phyloP scores from a whole-genome alignment of 139 green algal species.

The Haematococcus lacustris region DNA sequence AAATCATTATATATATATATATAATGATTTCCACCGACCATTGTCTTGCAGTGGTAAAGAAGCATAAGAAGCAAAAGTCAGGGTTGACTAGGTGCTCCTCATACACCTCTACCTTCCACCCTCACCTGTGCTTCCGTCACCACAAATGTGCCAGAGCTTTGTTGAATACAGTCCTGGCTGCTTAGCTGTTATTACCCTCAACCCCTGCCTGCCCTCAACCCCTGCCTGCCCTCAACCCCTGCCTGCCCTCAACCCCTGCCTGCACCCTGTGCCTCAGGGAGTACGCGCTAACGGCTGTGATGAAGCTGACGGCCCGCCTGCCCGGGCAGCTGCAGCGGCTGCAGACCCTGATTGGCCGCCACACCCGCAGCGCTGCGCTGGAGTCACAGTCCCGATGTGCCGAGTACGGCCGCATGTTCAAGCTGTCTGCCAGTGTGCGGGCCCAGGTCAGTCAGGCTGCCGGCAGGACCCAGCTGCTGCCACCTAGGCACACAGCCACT shows the following conservation, averaged over 20 bases:
- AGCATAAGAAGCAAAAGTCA: too few species aligned
- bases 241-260: background rate
- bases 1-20: too few species aligned
- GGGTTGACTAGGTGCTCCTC: too few species aligned
- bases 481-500: background rate
- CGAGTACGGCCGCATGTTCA: constrained; percentile 11
- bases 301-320: constrained; percentile 77
- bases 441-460: background rate
- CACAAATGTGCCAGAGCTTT: too few species aligned
- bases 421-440: constrained; percentile 3
- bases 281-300: constrained; percentile 72
- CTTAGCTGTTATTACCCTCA: background rate
- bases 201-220: constrained; percentile 7
- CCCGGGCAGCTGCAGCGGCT: constrained; percentile 37
- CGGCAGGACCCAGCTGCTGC: background rate
- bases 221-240: constrained; percentile 7
- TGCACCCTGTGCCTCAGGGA: constrained; percentile 40
- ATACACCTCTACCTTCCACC: too few species aligned
- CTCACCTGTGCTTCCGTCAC: too few species aligned
- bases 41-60: too few species aligned
- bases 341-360: constrained; percentile 43
- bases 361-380: constrained; percentile 42
- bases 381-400: constrained; percentile 70
- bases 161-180: background rate
- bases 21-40: too few species aligned